Evolutionary conservation across 1,284 basidiomycete species (phyloP).

Genomic region (Cystobasidium pallidum): DNA sequence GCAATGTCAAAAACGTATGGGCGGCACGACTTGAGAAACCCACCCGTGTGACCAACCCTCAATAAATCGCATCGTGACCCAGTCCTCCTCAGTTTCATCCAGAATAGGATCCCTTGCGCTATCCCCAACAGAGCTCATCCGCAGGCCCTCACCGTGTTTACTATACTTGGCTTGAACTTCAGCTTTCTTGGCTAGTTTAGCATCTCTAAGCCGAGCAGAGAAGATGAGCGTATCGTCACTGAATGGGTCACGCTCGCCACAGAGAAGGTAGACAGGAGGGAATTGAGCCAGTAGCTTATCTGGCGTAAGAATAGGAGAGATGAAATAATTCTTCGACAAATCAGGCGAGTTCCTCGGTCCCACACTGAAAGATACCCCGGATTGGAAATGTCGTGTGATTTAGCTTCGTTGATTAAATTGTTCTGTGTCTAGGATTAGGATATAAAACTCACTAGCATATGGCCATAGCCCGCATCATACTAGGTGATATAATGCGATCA

Average conservation of each 20-base stretch:
- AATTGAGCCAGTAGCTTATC: constrained; percentile 81
- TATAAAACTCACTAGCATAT: constrained; percentile 40
- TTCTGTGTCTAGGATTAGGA: neutral
- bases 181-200: constrained; percentile 75
- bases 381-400: constrained; percentile 38
- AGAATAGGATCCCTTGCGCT: constrained; percentile 60
- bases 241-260: constrained; percentile 87
- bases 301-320: constrained; percentile 91
- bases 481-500: constrained; percentile 77
- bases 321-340: constrained; percentile 89
- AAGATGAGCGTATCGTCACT: constrained; percentile 90
- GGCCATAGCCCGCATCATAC: constrained; percentile 69
- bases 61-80: constrained; percentile 81
- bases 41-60: constrained; percentile 58
- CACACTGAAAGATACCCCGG: constrained; percentile 64
- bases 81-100: constrained; percentile 81
- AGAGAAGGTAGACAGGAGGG: constrained; percentile 75
- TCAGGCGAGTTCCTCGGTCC: constrained; percentile 90
- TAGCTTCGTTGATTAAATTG: neutral
- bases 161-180: constrained; percentile 53
- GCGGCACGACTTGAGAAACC: constrained; percentile 53
- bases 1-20: constrained; percentile 53
- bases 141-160: constrained; percentile 59
- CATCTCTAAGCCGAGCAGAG: constrained; percentile 87
- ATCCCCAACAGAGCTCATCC: constrained; percentile 59